Evolutionary conservation across 1,284 basidiomycete species (phyloP).

Genomic region (Paramarasmius palmivorus): DNA sequence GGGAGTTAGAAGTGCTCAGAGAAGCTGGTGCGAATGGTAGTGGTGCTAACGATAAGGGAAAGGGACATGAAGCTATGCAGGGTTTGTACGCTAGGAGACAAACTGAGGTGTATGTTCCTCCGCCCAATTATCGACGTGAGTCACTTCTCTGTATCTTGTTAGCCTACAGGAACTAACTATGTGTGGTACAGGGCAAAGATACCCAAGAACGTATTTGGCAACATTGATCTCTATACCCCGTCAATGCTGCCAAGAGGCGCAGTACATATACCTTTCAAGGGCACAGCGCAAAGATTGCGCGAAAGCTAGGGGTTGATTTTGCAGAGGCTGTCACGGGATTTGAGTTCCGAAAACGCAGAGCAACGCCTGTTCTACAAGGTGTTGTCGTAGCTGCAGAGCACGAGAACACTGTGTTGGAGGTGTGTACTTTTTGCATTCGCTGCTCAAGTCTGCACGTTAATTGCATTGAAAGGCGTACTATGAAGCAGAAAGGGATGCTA

Average conservation of each 20-base stretch:
- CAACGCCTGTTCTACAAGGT: conserved; percentile 84
- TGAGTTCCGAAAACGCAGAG: conserved; percentile 91
- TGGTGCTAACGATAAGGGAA: conserved; percentile 32
- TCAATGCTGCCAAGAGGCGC: conserved; percentile 93
- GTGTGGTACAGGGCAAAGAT: conserved; percentile 71
- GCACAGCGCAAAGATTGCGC: conserved; percentile 87
- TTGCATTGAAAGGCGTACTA: conserved; percentile 73
- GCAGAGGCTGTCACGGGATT: conserved; percentile 96
- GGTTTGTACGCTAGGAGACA: conserved; percentile 87
- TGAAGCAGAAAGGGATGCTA: conserved; percentile 77
- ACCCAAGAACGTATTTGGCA: conserved; percentile 95
- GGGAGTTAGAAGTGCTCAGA: conserved; percentile 79
- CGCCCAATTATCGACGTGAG: conserved; percentile 82
- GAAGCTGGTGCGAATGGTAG: conserved; percentile 38
- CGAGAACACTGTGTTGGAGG: conserved; percentile 77
- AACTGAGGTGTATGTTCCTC: conserved; percentile 81
- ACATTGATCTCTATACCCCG: conserved; percentile 94
- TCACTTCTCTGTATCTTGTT: conserved; percentile 16
- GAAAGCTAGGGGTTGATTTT: conserved; percentile 83
- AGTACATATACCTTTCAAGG: conserved; percentile 87
- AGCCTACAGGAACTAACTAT: conserved; percentile 12
- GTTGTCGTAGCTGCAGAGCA: conserved; percentile 87
- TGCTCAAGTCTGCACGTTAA: conserved; percentile 6
- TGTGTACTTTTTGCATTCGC: conserved; percentile 29
- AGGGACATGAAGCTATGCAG: conserved; percentile 66